Conservation (phyloP, 176 grass and related monocot genomes). For the Thalia dealbata region DNA sequence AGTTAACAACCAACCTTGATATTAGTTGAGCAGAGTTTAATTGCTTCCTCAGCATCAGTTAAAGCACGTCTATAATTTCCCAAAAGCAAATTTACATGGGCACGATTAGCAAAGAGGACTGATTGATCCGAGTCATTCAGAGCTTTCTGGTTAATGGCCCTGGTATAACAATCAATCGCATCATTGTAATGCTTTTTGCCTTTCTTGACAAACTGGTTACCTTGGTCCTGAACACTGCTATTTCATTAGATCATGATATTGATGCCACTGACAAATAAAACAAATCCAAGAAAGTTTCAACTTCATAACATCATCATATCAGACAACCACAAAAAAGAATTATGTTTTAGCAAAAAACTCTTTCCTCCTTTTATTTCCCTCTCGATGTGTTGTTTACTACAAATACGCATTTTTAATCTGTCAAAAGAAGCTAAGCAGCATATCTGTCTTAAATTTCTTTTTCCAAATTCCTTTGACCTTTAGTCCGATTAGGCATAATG, state of each 20-base stretch:
- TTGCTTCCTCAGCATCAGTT: constrained; percentile 55
- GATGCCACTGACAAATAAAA: background rate
- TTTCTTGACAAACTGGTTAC: constrained; percentile 68
- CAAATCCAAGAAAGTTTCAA: background rate
- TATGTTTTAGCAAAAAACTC: background rate
- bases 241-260: constrained; percentile 12
- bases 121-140: constrained; percentile 40
- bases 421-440: background rate
- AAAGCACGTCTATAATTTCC: constrained; percentile 67
- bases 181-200: constrained; percentile 64
- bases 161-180: constrained; percentile 75
- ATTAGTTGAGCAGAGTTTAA: constrained; percentile 50
- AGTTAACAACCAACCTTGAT: constrained; percentile 43
- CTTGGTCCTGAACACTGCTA: constrained; percentile 45
- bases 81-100: constrained; percentile 78
- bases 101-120: constrained; percentile 75
- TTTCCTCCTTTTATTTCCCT: too few species aligned
- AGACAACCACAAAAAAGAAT: background rate
- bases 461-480: background rate
- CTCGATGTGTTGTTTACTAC: too few species aligned
- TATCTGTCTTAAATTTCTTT: background rate
- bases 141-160: constrained; percentile 76
- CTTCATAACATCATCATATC: too few species aligned
- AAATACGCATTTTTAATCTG: background rate
- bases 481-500: background rate